These are phyloP conservation scores for Butyriboletus appendiculatus DNA, from an alignment of 1,284 basidiomycete species.

Conservation along the genomic window DNA sequence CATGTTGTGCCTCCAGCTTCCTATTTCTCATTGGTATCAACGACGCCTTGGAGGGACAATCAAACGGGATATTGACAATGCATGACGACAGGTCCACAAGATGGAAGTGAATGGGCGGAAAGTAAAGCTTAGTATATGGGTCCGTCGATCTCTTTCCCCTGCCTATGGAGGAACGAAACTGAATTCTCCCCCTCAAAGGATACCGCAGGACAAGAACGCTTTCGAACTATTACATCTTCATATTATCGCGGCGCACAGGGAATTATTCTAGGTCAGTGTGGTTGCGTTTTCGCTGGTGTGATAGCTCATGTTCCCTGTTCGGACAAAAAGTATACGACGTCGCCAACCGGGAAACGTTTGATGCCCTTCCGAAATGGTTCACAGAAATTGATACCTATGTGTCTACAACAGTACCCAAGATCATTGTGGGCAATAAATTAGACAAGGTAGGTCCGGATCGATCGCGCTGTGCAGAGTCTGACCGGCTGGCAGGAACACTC, in stretches of 20 bases:
- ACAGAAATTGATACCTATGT: constrained; percentile 95
- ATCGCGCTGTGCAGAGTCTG: not conserved
- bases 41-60: not conserved
- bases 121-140: constrained; percentile 85
- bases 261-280: constrained; percentile 76
- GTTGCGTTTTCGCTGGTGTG: not conserved
- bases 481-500: constrained; percentile 70
- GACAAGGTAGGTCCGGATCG: constrained; percentile 68
- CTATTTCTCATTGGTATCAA: not conserved
- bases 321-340: constrained; percentile 84
- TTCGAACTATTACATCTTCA: constrained; percentile 87
- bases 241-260: constrained; percentile 96
- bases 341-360: constrained; percentile 87
- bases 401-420: constrained; percentile 85
- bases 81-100: constrained; percentile 65
- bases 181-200: constrained; percentile 51
- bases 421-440: constrained; percentile 94
- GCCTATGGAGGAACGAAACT: not conserved
- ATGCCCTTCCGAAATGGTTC: constrained; percentile 92
- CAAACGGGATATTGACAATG: constrained; percentile 3
- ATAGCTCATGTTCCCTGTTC: not conserved
- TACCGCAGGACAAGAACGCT: constrained; percentile 89
- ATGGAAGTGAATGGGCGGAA: constrained; percentile 80
- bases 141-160: constrained; percentile 34
- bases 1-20: not conserved